Evolutionary conservation across 306 rosid species (phyloP).

Genomic region (Clitoria ternatea): DNA sequence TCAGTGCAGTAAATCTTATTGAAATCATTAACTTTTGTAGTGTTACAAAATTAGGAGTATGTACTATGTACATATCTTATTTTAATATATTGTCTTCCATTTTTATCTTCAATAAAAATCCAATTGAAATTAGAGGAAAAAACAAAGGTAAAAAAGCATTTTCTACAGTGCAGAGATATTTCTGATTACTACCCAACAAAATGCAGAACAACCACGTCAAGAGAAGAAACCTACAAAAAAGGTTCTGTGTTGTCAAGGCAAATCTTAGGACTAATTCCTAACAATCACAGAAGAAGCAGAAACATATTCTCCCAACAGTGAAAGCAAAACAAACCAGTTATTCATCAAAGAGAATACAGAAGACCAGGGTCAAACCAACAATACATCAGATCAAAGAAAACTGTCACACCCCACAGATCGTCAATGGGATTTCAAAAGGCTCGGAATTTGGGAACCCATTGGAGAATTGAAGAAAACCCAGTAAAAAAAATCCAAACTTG

Average conservation of each 20-base stretch:
- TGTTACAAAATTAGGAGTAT: not conserved
- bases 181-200: conserved; percentile 18
- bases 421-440: not conserved
- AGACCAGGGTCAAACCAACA: not conserved
- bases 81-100: not conserved
- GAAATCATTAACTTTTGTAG: not conserved
- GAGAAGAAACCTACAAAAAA: not conserved
- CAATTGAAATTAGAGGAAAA: not conserved
- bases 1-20: not conserved
- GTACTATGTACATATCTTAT: not conserved
- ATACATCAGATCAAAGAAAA: conserved; percentile 28
- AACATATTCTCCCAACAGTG: not conserved
- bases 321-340: not conserved
- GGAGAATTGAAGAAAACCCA: conserved; percentile 27
- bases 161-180: not conserved
- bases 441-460: conserved; percentile 10
- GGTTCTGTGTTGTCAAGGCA: not conserved
- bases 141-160: not conserved
- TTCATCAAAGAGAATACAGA: not conserved
- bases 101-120: not conserved
- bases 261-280: not conserved
- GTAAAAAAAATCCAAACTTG: conserved; percentile 1
- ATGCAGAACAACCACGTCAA: conserved; percentile 2
- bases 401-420: conserved; percentile 3
- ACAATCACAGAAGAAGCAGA: not conserved